A percentile compares a stretch with the other conserved stretches of the same genome.
phyloP scores from a whole-genome alignment of 2,329 filamentous ascomycete species.

The Ceratocystis diversiconidia region DNA sequence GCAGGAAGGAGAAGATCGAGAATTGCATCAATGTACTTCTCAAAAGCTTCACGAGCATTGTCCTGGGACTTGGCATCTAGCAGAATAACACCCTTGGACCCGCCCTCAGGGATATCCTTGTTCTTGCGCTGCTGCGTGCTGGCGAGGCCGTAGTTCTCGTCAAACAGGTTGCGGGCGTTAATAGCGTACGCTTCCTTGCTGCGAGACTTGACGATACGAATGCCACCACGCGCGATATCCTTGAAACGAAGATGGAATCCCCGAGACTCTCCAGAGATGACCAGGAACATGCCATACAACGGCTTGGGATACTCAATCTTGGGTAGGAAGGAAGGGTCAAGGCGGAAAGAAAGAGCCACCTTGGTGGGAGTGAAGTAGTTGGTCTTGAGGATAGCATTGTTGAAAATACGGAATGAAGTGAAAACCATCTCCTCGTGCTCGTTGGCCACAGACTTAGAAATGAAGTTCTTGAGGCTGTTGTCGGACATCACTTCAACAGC shows the following conservation, averaged over 20 bases:
- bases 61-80: slow-evolving; percentile 90
- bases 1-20: slow-evolving; percentile 85
- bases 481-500: slow-evolving; percentile 60
- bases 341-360: slow-evolving; percentile 89
- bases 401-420: slow-evolving; percentile 92
- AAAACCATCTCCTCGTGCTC: slow-evolving; percentile 98
- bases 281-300: slow-evolving; percentile 95
- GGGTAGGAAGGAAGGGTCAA: slow-evolving; percentile 80
- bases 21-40: slow-evolving; percentile 99
- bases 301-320: slow-evolving; percentile 84
- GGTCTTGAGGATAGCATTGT: slow-evolving; percentile 84
- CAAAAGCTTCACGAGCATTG: slow-evolving; percentile 80
- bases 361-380: slow-evolving; percentile 97
- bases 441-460: slow-evolving; percentile 67
- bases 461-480: slow-evolving; percentile 54
- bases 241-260: slow-evolving; percentile 97
- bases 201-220: slow-evolving; percentile 95
- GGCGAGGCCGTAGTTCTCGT: slow-evolving; percentile 96
- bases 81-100: slow-evolving; percentile 93
- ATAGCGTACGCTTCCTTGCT: slow-evolving; percentile 93
- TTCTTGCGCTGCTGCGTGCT: slow-evolving; percentile 99
- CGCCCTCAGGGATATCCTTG: slow-evolving; percentile 97
- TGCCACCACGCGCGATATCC: slow-evolving; percentile 91
- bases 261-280: slow-evolving; percentile 91
- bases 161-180: slow-evolving; percentile 90